Percentiles rank a stretch among this genome's conserved stretches.
These are phyloP conservation scores for Santalum album DNA, from an alignment of 164 flowering plant genomes.

Conservation along the genomic window DNA sequence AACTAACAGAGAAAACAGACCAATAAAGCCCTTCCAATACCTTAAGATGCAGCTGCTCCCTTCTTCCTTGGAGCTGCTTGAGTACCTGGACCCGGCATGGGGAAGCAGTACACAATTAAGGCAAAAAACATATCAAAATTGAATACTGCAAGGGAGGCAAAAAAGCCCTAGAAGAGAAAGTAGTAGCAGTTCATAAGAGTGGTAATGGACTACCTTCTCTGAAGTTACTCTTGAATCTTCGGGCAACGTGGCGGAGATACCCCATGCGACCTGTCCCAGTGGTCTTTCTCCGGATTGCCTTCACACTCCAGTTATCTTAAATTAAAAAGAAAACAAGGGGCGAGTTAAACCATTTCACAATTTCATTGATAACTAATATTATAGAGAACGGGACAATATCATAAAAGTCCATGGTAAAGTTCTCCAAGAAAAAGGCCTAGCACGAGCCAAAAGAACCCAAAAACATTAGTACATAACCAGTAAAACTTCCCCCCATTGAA, in stretches of 20 bases:
- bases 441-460: too few species aligned
- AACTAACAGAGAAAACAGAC: neutral
- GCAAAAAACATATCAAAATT: too few species aligned
- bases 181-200: neutral
- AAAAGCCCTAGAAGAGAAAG: neutral
- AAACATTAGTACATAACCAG: too few species aligned
- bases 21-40: neutral
- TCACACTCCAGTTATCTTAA: conserved; percentile 63
- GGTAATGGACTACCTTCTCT: conserved; percentile 45
- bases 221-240: conserved; percentile 55
- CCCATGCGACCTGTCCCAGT: conserved; percentile 67
- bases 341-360: too few species aligned
- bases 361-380: too few species aligned
- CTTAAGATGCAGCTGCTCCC: conserved; percentile 28
- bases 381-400: too few species aligned
- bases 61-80: conserved; percentile 52
- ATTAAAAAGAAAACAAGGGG: neutral
- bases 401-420: too few species aligned
- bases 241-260: conserved; percentile 51
- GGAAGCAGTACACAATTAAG: too few species aligned
- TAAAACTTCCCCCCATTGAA: too few species aligned
- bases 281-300: conserved; percentile 59
- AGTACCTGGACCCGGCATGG: conserved; percentile 33
- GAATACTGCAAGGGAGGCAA: too few species aligned
- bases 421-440: too few species aligned